These are phyloP conservation scores for Penicillium nordicum DNA, from an alignment of 2,329 filamentous ascomycete species.

Conservation along the genomic window DNA sequence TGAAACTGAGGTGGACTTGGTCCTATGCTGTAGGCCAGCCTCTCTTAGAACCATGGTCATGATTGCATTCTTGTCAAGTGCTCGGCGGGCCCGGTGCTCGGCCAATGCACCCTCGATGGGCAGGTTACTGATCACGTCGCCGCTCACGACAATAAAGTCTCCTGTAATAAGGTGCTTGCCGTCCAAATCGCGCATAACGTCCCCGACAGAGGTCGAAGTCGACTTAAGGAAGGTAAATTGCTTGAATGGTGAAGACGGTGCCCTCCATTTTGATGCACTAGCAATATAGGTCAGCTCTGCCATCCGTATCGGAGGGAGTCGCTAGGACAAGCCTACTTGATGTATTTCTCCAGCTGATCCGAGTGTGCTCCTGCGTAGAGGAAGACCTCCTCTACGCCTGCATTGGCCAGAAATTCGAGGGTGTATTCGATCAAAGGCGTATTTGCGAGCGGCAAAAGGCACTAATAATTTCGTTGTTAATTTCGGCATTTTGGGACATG, in stretches of 20 bases:
- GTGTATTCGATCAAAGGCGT: conserved; percentile 96
- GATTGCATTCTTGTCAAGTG: conserved; percentile 86
- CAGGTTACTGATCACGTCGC: conserved; percentile 87
- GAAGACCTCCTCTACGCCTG: conserved; percentile 90
- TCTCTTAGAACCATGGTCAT: conserved; percentile 94
- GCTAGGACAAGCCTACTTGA: conserved; percentile 50
- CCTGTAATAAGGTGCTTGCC: conserved; percentile 77
- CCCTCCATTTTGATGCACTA: conserved; percentile 68
- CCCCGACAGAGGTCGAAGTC: conserved; percentile 80
- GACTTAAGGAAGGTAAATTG: conserved; percentile 82
- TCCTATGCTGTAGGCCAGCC: conserved; percentile 69
- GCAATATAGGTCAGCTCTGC: conserved; percentile 12
- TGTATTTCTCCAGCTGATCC: conserved; percentile 81
- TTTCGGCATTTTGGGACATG: neutral
- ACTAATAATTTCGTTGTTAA: conserved; percentile 52
- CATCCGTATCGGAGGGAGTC: neutral
- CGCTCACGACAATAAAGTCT: conserved; percentile 90
- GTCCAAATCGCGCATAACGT: conserved; percentile 92
- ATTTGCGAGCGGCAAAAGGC: conserved; percentile 88
- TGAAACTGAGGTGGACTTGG: conserved; percentile 69
- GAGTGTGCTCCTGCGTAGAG: conserved; percentile 88
- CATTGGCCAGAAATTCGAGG: conserved; percentile 90
- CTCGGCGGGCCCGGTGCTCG: conserved; percentile 74
- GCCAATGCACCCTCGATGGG: conserved; percentile 75
- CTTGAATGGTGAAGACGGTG: conserved; percentile 73